phyloP scores from a whole-genome alignment of 164 flowering plant genomes.

The Pachysandra terminalis region DNA sequence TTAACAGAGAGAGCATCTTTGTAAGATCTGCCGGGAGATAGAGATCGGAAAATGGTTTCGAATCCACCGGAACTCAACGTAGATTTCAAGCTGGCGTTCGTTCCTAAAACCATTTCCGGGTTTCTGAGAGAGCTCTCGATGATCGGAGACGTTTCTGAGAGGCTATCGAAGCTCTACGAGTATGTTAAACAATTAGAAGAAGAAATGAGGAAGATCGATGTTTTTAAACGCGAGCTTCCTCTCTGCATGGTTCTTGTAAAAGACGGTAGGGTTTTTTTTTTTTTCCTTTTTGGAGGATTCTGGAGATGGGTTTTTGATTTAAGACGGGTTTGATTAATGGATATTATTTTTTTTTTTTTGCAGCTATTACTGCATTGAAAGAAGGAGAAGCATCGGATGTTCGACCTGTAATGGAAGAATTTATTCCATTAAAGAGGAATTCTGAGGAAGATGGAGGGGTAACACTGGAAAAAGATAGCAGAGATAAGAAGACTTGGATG shows the following conservation, averaged over 20 bases:
- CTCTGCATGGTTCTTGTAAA: conserved; percentile 66
- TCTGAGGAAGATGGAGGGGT: conserved; percentile 17
- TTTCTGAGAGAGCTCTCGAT: conserved; percentile 38
- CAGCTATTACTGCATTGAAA: conserved; percentile 52
- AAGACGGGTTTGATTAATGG: not conserved
- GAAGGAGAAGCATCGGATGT: conserved; percentile 28
- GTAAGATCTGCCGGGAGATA: not conserved
- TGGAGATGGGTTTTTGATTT: conserved; percentile 5
- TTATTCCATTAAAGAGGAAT: conserved; percentile 34
- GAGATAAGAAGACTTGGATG: conserved; percentile 78
- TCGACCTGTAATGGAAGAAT: conserved; percentile 53
- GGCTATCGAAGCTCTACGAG: conserved; percentile 34
- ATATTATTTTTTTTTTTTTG: too few species aligned
- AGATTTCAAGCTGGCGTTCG: conserved; percentile 30
- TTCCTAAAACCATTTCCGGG: conserved; percentile 40
- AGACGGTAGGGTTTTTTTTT: conserved; percentile 72
- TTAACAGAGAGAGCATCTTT: not conserved
- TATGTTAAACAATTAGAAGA: conserved; percentile 48
- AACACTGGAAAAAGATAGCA: conserved; percentile 31
- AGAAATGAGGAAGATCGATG: conserved; percentile 74
- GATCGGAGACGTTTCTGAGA: conserved; percentile 34
- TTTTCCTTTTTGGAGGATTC: too few species aligned
- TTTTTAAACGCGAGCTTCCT: conserved; percentile 82
- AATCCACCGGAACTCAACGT: conserved; percentile 40
- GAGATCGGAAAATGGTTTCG: conserved; percentile 35